These are phyloP conservation scores for Phoma sp. DNA, from an alignment of 2,329 filamentous ascomycete species.

Conservation along the genomic window DNA sequence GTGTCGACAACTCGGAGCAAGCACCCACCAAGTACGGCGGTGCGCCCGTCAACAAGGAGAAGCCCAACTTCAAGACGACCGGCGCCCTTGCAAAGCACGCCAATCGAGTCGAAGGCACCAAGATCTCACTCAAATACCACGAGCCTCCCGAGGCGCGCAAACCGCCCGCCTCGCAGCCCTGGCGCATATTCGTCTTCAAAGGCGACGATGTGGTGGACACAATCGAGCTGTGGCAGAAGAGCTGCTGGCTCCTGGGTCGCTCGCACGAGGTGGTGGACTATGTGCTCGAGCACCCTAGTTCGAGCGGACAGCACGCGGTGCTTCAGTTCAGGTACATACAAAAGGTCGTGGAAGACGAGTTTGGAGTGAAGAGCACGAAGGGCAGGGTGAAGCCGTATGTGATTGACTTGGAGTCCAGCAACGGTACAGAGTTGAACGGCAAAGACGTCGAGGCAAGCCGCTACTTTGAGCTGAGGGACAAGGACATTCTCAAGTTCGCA, in stretches of 20 bases:
- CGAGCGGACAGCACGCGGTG: slow-evolving; percentile 94
- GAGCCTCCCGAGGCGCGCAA: slow-evolving; percentile 94
- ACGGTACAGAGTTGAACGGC: slow-evolving; percentile 85
- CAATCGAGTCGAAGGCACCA: slow-evolving; percentile 79
- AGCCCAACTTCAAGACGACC: slow-evolving; percentile 83
- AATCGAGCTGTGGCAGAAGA: slow-evolving; percentile 75
- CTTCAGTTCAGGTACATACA: slow-evolving; percentile 90
- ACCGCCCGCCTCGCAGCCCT: slow-evolving; percentile 76
- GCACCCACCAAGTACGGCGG: slow-evolving; percentile 43
- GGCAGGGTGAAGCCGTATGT: slow-evolving; percentile 75
- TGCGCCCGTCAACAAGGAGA: slow-evolving; percentile 71
- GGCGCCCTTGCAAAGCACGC: slow-evolving; percentile 87
- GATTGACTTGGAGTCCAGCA: slow-evolving; percentile 91
- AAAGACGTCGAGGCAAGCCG: slow-evolving; percentile 75
- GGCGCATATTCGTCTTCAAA: slow-evolving; percentile 95
- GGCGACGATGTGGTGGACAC: slow-evolving; percentile 81
- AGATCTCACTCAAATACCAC: slow-evolving; percentile 90
- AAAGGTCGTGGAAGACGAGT: slow-evolving; percentile 83
- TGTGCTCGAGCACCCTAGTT: slow-evolving; percentile 85
- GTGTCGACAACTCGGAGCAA: slow-evolving; percentile 39
- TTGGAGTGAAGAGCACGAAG: slow-evolving; percentile 59
- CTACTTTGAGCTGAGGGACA: slow-evolving; percentile 85
- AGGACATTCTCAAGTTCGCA: slow-evolving; percentile 89
- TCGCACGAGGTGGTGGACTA: slow-evolving; percentile 84
- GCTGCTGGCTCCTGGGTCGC: slow-evolving; percentile 89